Base-by-base conservation (phyloP, 805 yeast genomes). In the Metschnikowia reukaufii region DNA sequence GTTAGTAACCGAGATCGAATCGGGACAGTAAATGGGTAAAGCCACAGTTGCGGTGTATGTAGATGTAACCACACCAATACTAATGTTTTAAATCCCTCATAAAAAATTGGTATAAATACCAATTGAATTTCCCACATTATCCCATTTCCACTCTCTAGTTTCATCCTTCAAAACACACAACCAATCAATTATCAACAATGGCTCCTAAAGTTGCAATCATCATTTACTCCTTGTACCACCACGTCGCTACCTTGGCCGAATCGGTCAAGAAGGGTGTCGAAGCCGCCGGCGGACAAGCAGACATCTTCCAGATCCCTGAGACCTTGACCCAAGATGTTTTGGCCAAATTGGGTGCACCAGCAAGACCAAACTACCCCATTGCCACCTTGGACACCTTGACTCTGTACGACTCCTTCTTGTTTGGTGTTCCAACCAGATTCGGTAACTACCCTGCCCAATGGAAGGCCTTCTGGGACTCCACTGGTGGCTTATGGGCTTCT, bases 211-310 rank as follows among this genome's bases (percentile, higher is more conserved):
- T 83, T 46, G 91, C 89, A 40, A 83, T 89, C 55, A 76, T 89
- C 65, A 81, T 83, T 64, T 89, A 89, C 78, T 84, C 96, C 33
- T 65, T 84, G 56, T 88, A 86, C 73, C 90, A 90, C 51, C 96
- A 89, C 70, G 70, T 85, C 56, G 81, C 82, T 54, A 68, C 73
- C 36, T 60, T 87, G 59, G 95, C 96, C 31, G 79, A 83, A 64
- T 72, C 86, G 36, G 81, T 81, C 60, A 77, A 84, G 68, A 68
- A 68, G 45, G 96, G 96, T 57, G 76, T 86, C 36, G 83, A 79
- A 62, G 73, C 79, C 8, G 81, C 86, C 13, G 95, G 92, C 51
- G 50, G 59, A 12, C 57, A 61, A 2, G 83, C 84, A 47, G 51
- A 52, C 23, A 53, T 51, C 37, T 49, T 40, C 49, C 58, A 54